phyloP scores from a whole-genome alignment of 2,329 filamentous ascomycete genomes.

The Ophiostoma novo-ulmi region DNA sequence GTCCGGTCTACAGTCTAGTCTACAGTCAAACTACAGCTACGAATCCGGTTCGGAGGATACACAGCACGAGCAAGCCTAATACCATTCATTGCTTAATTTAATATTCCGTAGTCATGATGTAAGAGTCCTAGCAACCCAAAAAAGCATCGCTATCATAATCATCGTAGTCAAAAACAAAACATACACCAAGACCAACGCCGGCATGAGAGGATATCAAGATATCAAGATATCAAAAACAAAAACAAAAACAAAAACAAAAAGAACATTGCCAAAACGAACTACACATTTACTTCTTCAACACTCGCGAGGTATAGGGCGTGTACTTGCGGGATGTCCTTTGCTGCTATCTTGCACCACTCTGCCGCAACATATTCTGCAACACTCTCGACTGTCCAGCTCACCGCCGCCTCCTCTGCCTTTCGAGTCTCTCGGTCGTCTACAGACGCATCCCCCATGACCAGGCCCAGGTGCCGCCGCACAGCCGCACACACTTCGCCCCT shows the following conservation, averaged over 20 bases:
- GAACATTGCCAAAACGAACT: not conserved
- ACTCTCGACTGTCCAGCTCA: conserved; percentile 40
- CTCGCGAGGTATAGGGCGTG: not conserved
- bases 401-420: conserved; percentile 26
- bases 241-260: not conserved
- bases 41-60: not conserved
- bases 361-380: conserved; percentile 41
- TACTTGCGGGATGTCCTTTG: not conserved
- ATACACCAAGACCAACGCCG: not conserved
- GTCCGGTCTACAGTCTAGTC: not conserved
- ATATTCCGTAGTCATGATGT: not conserved
- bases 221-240: not conserved
- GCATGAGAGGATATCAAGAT: not conserved
- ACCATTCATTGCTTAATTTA: not conserved
- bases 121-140: not conserved
- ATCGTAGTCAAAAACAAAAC: not conserved
- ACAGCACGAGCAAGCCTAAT: not conserved
- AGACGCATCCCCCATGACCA: not conserved
- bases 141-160: not conserved
- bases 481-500: conserved; percentile 39
- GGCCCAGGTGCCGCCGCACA: conserved; percentile 37
- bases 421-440: not conserved
- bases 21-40: not conserved
- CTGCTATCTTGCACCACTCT: conserved; percentile 37
- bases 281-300: not conserved